phyloP scores from a whole-genome alignment of 2,329 filamentous ascomycete species.

The Fusarium musae region DNA sequence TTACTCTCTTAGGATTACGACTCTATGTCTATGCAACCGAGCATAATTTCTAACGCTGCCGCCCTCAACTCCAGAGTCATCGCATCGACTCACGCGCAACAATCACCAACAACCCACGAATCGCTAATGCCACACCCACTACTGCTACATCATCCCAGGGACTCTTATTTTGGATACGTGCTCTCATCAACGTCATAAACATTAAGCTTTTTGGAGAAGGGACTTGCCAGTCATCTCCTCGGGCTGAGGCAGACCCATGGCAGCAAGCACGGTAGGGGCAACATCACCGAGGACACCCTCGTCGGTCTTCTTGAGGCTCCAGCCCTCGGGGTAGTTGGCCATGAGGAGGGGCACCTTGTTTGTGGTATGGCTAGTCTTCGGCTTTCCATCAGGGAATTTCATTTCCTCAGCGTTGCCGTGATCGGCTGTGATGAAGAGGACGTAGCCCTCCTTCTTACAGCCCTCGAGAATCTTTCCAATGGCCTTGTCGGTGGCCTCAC shows the following conservation, averaged over 20 bases:
- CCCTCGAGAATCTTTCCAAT: conserved; percentile 93
- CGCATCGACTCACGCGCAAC: conserved; percentile 21
- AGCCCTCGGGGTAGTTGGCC: conserved; percentile 93
- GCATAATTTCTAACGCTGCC: conserved; percentile 28
- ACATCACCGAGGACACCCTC: conserved; percentile 96
- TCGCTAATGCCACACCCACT: conserved; percentile 23
- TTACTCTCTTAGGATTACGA: conserved; percentile 27
- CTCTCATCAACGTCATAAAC: conserved; percentile 6
- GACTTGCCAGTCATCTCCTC: conserved; percentile 91
- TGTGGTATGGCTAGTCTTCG: conserved; percentile 97
- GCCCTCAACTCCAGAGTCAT: conserved; percentile 41
- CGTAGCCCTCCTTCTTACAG: conserved; percentile 92
- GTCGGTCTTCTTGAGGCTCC: conserved; percentile 79
- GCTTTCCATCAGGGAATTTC: conserved; percentile 94
- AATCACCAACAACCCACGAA: conserved; percentile 31
- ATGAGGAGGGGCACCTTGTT: conserved; percentile 99
- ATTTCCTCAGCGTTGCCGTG: conserved; percentile 99
- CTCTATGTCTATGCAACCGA: conserved; percentile 32
- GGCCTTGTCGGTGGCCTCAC: conserved; percentile 88
- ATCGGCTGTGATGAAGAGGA: conserved; percentile 95
- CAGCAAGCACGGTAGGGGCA: conserved; percentile 89
- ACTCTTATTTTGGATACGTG: conserved; percentile 4
- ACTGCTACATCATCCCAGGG: conserved; percentile 20
- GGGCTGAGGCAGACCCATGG: conserved; percentile 91
- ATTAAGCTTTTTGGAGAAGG: conserved; percentile 78